Base-by-base conservation (phyloP, 805 yeast species). In the Metschnikowia corniflorae region DNA sequence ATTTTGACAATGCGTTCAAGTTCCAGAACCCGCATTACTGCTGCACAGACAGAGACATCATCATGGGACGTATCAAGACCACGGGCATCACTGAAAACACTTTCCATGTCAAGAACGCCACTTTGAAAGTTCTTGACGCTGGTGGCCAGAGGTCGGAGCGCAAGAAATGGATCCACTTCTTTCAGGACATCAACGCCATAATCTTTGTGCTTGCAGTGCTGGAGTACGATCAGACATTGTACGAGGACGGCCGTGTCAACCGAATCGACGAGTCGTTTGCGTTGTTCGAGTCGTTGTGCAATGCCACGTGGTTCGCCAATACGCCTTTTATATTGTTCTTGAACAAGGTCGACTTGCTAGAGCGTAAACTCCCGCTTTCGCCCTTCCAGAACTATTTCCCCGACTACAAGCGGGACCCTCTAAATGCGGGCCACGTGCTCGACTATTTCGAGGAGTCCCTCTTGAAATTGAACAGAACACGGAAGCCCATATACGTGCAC, bases 91-190 rank as follows among this genome's bases (percentile, higher is more conserved):
- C 94, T 1, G 96, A 91, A 58, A 83, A 93, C 5, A 75, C 71
- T 37, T 89, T 93, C 63, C 70, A 71, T 38, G 77, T 91, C 43
- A 68, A 68, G 33, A 71, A 77, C 3, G 73, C 78, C 31, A 76
- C 71, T 46, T 81, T 89, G 57, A 80, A 78, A 52, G 86, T 93
- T 27, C 65, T 88, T 19, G 98, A 93, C 68, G 97, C 96, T 4
- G 98, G 98, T 35, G 98, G 98, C 2, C 97, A 89, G 63, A 66
- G 96, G 43, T 78, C 86, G 15, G 97, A 89, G 58, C 72, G 97
- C 43, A 78, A 82, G 50, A 89, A 89, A 58, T 89, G 97, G 97
- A 85, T 89, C 44, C 96, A 88, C 55, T 86, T 95, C 54, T 89
- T 89, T 61, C 93, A 89, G 53, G 86, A 84, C 44, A 85, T 91